Base-by-base conservation (phyloP, 768 basidiomycete species). In the Nevesoporus exiguus region DNA sequence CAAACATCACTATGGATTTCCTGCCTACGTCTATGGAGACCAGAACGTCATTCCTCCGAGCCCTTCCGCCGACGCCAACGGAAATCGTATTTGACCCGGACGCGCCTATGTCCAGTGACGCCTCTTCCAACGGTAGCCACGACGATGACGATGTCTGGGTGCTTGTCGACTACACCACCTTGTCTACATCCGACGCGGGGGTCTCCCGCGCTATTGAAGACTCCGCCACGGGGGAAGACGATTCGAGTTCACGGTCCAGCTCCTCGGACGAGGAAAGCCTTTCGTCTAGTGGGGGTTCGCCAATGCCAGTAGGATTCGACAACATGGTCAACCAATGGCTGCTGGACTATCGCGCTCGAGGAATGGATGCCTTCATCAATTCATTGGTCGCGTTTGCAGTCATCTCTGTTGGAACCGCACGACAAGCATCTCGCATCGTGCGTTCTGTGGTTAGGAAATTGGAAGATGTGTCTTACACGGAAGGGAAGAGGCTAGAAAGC, bases 21-120 rank as follows among this genome's bases (percentile, higher is more conserved):
- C 25, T 59, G n/a, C 39, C 64, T 5, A 43, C 54, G 49, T 53
- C 49, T 3, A 40, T 53, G 47, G 51, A 53, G 43, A 41, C 52
- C 2, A 43, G n/a, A 10, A 5, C 25, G 27, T 15, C 37, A 11
- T 49, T 43, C 40, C 57, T 39, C 33, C 56, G 25, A 19, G 57
- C 55, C 15, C 62, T 68, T 30, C 66, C 64, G 9, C 56, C 61
- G 13, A 68, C 62, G 15, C 63, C 67, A 34, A 51, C 51, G 2
- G 47, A 29, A 19, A 11, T 31, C 4, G 30, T 37, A 10, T 60
- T 51, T 11, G 48, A 56, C 21, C 3, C 13, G 33, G 55, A 60
- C 43, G 53, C 36, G 11, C 34, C 31, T 10, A 21, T 51, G 7
- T 41, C 49, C 7, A 54, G 47, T 19, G 33, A 47, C 15, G 33